Conservation (phyloP, 345 rosid genomes). For the Eucalyptus albens region DNA sequence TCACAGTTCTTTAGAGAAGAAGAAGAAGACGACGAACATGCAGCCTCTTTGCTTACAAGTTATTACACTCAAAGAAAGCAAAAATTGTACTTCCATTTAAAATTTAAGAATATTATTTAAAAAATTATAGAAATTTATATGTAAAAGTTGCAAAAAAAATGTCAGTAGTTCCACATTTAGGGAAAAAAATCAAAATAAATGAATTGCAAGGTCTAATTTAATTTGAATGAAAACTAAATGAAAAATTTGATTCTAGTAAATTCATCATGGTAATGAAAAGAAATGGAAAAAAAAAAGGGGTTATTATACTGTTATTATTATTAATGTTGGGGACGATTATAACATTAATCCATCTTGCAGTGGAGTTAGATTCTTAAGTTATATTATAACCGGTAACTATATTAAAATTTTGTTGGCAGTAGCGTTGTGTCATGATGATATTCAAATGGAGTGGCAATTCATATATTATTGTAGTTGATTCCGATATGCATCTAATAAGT, state of each 20-base stretch:
- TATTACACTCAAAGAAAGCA: background rate
- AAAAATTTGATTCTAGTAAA: background rate
- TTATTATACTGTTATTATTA: background rate
- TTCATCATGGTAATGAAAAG: background rate
- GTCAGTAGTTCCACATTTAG: background rate
- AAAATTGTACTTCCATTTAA: background rate
- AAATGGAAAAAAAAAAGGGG: background rate
- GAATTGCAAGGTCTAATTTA: background rate
- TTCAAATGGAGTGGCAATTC: background rate
- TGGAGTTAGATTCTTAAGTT: background rate
- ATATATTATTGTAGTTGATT: background rate
- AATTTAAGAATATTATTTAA: background rate
- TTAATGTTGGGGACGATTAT: background rate
- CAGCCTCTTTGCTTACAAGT: background rate
- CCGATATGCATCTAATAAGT: background rate
- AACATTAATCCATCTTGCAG: background rate
- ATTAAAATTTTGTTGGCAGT: accelerated
- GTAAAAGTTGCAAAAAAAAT: background rate
- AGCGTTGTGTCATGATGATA: accelerated
- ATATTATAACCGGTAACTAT: background rate
- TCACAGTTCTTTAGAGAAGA: background rate
- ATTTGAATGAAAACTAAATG: background rate
- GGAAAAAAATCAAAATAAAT: background rate
- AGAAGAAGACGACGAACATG: background rate
- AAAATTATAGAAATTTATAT: background rate